A percentile compares a stretch with the other conserved stretches of the same genome.
Conservation (phyloP, 768 basidiomycete species). For the Phlebiopsis gigantea region DNA sequence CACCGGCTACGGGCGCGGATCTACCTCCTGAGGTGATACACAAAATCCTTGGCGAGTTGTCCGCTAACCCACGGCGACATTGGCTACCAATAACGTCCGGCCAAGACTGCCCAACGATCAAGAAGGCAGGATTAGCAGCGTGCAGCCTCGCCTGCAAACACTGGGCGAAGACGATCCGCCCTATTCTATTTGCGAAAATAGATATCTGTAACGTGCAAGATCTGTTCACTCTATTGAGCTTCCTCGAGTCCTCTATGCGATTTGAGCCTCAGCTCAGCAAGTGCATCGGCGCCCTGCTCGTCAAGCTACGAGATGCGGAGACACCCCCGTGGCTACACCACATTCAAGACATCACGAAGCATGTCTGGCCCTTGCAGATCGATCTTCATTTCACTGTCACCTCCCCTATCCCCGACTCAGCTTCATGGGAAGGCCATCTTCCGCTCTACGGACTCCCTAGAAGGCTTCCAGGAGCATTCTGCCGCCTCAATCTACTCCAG, state of each 20-base stretch:
- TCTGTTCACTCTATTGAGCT: not conserved
- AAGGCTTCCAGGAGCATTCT: not conserved
- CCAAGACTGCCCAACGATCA: not conserved
- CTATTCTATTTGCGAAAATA: not conserved
- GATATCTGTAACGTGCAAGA: not conserved
- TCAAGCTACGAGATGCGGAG: too few relatives aligned
- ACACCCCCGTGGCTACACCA: too few relatives aligned
- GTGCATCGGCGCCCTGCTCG: too few relatives aligned
- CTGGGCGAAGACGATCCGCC: not conserved
- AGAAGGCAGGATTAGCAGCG: not conserved
- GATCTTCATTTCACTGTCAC: too few relatives aligned
- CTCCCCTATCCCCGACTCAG: too few relatives aligned
- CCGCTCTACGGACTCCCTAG: not conserved
- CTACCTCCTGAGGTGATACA: not conserved
- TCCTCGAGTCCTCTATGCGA: not conserved
- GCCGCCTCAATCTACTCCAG: not conserved
- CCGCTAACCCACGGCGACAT: too few relatives aligned
- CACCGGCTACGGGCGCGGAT: too few relatives aligned
- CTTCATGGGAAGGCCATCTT: not conserved
- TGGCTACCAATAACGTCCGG: too few relatives aligned
- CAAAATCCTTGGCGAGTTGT: not conserved
- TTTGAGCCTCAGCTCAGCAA: too few relatives aligned
- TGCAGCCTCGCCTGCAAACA: not conserved
- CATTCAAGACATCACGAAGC: too few relatives aligned
- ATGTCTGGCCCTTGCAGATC: too few relatives aligned